Conservation (phyloP, 805 yeast genomes). For the Ogataea neopini region DNA sequence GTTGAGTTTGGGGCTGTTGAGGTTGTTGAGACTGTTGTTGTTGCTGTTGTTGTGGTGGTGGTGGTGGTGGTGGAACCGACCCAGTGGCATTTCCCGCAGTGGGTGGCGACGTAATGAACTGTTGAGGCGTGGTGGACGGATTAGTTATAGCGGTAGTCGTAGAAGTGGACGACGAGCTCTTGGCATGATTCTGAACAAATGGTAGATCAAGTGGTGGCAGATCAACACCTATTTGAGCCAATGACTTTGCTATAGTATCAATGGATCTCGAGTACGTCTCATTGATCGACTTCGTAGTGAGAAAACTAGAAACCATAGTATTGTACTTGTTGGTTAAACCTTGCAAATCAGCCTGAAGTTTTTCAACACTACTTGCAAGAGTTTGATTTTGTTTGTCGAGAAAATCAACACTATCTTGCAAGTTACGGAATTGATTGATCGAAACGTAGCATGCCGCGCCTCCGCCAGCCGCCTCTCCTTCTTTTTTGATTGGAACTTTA, state of each 20-base stretch:
- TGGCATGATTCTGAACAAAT: slow-evolving; percentile 21
- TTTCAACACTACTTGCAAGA: slow-evolving; percentile 36
- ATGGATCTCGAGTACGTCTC: slow-evolving; percentile 58
- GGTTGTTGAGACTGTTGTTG: slow-evolving; percentile 15
- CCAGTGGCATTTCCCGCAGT: not conserved
- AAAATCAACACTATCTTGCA: slow-evolving; percentile 32
- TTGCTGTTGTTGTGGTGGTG: slow-evolving; percentile 5
- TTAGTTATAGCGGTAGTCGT: slow-evolving; percentile 6
- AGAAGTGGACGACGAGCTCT: slow-evolving; percentile 12
- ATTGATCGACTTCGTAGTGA: slow-evolving; percentile 55
- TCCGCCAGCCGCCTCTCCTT: slow-evolving; percentile 18
- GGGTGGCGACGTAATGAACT: slow-evolving; percentile 10
- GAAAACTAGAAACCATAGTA: slow-evolving; percentile 60
- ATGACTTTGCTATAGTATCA: slow-evolving; percentile 47
- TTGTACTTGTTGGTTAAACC: slow-evolving; percentile 58
- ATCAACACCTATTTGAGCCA: slow-evolving; percentile 62
- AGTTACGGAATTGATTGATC: slow-evolving; percentile 25
- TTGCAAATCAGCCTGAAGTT: slow-evolving; percentile 38
- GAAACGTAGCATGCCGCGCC: slow-evolving; percentile 20
- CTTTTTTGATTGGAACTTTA: slow-evolving; percentile 58
- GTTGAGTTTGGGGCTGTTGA: slow-evolving; percentile 10
- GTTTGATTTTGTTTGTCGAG: slow-evolving; percentile 31
- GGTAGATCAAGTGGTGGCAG: slow-evolving; percentile 67
- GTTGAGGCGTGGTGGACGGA: slow-evolving; percentile 13
- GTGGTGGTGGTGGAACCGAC: not conserved